phyloP scores from a whole-genome alignment of 2,329 filamentous ascomycete genomes.

The Aspergillus sp. region DNA sequence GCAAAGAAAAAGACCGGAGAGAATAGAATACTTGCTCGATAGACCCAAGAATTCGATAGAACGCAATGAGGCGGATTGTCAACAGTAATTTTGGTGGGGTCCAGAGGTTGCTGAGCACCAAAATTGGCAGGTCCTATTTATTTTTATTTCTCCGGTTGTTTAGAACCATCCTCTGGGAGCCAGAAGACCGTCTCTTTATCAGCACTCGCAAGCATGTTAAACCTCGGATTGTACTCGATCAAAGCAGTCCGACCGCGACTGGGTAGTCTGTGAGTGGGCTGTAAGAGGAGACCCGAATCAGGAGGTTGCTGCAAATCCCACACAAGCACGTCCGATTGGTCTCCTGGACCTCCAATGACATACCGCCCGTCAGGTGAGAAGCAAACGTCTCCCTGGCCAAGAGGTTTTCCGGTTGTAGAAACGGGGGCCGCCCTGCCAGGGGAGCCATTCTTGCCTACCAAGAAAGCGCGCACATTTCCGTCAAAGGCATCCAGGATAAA shows the following conservation, averaged over 20 bases:
- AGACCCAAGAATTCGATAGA: background rate
- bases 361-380: slow-evolving; percentile 87
- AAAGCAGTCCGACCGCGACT: slow-evolving; percentile 59
- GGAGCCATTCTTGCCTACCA: slow-evolving; percentile 45
- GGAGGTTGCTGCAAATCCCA: slow-evolving; percentile 69
- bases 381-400: slow-evolving; percentile 67
- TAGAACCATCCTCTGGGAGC: slow-evolving; percentile 58
- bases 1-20: slow-evolving; percentile 52
- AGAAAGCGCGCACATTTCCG: slow-evolving; percentile 68
- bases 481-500: slow-evolving; percentile 92
- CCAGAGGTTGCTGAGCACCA: background rate
- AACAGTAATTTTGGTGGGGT: background rate
- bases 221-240: slow-evolving; percentile 81
- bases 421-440: slow-evolving; percentile 45
- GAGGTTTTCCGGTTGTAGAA: slow-evolving; percentile 49
- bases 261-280: slow-evolving; percentile 34
- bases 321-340: slow-evolving; percentile 65
- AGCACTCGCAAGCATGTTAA: slow-evolving; percentile 84
- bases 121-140: slow-evolving; percentile 9
- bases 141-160: slow-evolving; percentile 29
- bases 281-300: slow-evolving; percentile 48
- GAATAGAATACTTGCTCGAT: slow-evolving; percentile 10
- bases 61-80: background rate
- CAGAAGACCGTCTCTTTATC: slow-evolving; percentile 78
- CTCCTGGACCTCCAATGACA: slow-evolving; percentile 69